Conservation (phyloP, 352 stramenopile species). For the Pythium guiyangense region DNA sequence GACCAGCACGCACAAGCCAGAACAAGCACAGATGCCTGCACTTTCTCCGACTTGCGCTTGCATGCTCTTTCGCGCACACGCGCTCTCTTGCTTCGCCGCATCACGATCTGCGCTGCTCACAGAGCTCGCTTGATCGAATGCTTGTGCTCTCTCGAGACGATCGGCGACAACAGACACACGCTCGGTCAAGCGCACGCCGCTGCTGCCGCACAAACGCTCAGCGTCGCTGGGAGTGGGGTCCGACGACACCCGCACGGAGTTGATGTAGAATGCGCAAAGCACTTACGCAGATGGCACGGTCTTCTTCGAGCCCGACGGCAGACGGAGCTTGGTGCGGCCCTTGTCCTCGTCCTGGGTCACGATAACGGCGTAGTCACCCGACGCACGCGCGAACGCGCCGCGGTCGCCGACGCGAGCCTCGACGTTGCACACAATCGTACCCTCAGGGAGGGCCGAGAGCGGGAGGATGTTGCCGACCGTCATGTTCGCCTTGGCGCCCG, state of each 20-base stretch:
- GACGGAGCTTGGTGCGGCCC: constrained; percentile 93
- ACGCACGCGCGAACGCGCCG: constrained; percentile 94
- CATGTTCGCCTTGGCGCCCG: constrained; percentile 94
- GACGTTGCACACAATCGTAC: constrained; percentile 99
- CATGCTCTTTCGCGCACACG: too few species aligned
- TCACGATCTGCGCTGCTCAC: too few species aligned
- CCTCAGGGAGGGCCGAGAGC: constrained; percentile 93
- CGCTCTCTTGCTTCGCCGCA: too few species aligned
- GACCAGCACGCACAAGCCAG: too few species aligned
- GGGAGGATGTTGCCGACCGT: constrained; percentile 98
- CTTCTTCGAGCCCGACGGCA: constrained; percentile 97
- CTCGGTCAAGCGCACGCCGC: too few species aligned
- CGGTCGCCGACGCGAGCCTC: constrained; percentile 95
- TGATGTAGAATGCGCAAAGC: constrained; percentile 21
- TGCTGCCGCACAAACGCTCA: too few species aligned
- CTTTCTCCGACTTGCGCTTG: too few species aligned
- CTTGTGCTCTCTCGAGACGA: too few species aligned
- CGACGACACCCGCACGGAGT: background rate
- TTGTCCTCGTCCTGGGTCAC: constrained; percentile 99
- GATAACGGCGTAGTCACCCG: constrained; percentile 98
- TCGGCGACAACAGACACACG: too few species aligned
- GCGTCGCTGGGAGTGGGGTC: constrained; percentile 5
- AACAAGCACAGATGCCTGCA: too few species aligned
- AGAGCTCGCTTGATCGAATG: too few species aligned
- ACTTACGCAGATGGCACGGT: constrained; percentile 91